These are phyloP conservation scores for cucumber (Cucumis sativus) DNA, from an alignment of 306 rosid genomes.

Conservation along the genomic window DNA sequence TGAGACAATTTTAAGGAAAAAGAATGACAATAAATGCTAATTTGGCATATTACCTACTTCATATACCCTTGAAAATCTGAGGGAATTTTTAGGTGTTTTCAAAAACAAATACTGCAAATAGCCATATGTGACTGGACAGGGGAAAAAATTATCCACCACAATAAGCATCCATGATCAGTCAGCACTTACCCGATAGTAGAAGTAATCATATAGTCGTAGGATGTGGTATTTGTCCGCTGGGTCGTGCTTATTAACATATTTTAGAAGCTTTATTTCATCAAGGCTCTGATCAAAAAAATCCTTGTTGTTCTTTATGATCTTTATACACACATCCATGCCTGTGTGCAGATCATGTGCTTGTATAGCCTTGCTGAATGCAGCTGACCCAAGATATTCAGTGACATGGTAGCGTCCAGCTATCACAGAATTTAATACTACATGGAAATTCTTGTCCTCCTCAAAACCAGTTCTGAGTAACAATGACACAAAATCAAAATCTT, in stretches of 20 bases:
- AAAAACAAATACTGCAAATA: not conserved
- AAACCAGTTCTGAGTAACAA: slow-evolving; percentile 85
- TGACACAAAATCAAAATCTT: slow-evolving; percentile 19
- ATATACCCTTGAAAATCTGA: not conserved
- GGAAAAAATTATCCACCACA: not conserved
- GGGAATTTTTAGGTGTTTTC: not conserved
- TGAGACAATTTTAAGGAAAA: not conserved
- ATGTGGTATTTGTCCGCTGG: slow-evolving; percentile 92
- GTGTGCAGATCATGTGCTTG: slow-evolving; percentile 98
- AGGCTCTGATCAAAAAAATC: slow-evolving; percentile 99
- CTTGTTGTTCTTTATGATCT: slow-evolving; percentile 98
- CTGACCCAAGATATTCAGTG: slow-evolving; percentile 97
- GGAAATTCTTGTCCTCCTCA: slow-evolving; percentile 99
- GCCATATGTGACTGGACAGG: not conserved
- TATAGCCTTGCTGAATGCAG: slow-evolving; percentile 98
- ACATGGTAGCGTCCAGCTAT: slow-evolving; percentile 98
- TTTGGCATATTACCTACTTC: not conserved
- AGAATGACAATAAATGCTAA: slow-evolving; percentile 2
- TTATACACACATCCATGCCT: slow-evolving; percentile 95
- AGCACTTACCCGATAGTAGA: slow-evolving; percentile 84
- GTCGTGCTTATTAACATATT: slow-evolving; percentile 93
- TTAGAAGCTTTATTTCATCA: slow-evolving; percentile 98
- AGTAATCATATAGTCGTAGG: slow-evolving; percentile 91
- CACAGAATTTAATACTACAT: slow-evolving; percentile 86
- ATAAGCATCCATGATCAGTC: not conserved